A percentile compares a stretch with the other conserved stretches of the same genome.
phyloP scores from a whole-genome alignment of 306 rosid genomes.

The Vicia villosa region DNA sequence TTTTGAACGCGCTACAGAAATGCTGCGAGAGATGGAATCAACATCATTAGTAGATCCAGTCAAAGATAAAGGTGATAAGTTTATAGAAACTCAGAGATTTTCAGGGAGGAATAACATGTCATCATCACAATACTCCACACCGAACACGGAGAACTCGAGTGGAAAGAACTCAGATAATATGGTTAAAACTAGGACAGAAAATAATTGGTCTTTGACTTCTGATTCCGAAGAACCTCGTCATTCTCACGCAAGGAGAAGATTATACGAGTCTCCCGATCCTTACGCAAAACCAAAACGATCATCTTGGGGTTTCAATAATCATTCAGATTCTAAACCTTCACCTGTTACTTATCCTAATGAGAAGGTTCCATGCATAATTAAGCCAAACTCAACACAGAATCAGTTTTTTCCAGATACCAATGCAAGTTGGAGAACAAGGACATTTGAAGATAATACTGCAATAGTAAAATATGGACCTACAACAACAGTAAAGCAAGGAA shows the following conservation, averaged over 20 bases:
- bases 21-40: slow-evolving; percentile 54
- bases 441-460: slow-evolving; percentile 27
- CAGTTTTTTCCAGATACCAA: slow-evolving; percentile 23
- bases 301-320: slow-evolving; percentile 54
- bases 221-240: slow-evolving; percentile 43
- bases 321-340: slow-evolving; percentile 51
- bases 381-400: slow-evolving; percentile 7
- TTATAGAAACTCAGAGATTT: slow-evolving; percentile 28
- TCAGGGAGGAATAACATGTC: slow-evolving; percentile 25
- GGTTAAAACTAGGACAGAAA: slow-evolving; percentile 39
- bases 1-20: slow-evolving; percentile 68
- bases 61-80: slow-evolving; percentile 13
- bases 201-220: slow-evolving; percentile 28
- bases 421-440: slow-evolving; percentile 38
- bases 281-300: slow-evolving; percentile 56
- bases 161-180: slow-evolving; percentile 34
- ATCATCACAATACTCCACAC: slow-evolving; percentile 42
- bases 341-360: slow-evolving; percentile 30
- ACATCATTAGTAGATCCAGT: slow-evolving; percentile 21
- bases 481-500: slow-evolving; percentile 22
- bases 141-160: slow-evolving; percentile 17
- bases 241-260: slow-evolving; percentile 37
- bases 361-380: slow-evolving; percentile 8
- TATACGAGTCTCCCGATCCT: slow-evolving; percentile 50
- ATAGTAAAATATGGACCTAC: slow-evolving; percentile 5